Evolutionary conservation across 768 basidiomycete genomes (phyloP).

Genomic region (Termitomyces sp.): DNA sequence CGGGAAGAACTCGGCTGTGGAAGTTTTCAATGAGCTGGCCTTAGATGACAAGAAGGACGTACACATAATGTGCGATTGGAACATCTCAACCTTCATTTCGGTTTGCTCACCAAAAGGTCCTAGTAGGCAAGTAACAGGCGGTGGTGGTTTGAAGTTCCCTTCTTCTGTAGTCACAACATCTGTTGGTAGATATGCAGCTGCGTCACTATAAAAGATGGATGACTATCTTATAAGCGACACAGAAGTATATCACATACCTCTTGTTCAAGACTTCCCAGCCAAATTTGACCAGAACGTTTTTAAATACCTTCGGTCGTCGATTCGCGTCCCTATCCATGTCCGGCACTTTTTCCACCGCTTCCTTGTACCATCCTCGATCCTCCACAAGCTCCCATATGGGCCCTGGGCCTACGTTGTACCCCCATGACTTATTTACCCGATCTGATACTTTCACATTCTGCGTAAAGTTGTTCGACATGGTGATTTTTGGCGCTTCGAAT

Average conservation of each 20-base stretch:
- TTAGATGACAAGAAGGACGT: slow-evolving; percentile 15
- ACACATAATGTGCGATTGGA: slow-evolving; percentile 59
- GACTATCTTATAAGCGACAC: neutral
- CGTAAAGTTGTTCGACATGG: slow-evolving; percentile 55
- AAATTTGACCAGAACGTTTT: slow-evolving; percentile 33
- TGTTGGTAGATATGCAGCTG: slow-evolving; percentile 54
- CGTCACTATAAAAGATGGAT: slow-evolving; percentile 37
- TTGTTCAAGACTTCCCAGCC: slow-evolving; percentile 41
- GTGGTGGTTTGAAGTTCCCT: slow-evolving; percentile 45
- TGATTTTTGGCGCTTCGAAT: slow-evolving; percentile 38
- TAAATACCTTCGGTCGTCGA: slow-evolving; percentile 58
- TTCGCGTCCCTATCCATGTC: slow-evolving; percentile 40
- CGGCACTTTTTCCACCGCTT: slow-evolving; percentile 31
- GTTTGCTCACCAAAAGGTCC: slow-evolving; percentile 59
- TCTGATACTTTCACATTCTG: slow-evolving; percentile 40
- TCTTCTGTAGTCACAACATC: slow-evolving; percentile 46
- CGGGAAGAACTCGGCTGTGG: slow-evolving; percentile 53
- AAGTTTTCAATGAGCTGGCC: neutral
- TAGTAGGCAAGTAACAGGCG: slow-evolving; percentile 55
- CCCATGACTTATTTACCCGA: slow-evolving; percentile 67
- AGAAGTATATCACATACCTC: slow-evolving; percentile 35
- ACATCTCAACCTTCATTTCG: slow-evolving; percentile 43
- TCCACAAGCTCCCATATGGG: slow-evolving; percentile 78
- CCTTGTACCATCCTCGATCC: slow-evolving; percentile 76
- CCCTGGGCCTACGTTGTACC: slow-evolving; percentile 68